phyloP scores from a whole-genome alignment of 2,329 filamentous ascomycete genomes.

The Colletotrichum sojae region DNA sequence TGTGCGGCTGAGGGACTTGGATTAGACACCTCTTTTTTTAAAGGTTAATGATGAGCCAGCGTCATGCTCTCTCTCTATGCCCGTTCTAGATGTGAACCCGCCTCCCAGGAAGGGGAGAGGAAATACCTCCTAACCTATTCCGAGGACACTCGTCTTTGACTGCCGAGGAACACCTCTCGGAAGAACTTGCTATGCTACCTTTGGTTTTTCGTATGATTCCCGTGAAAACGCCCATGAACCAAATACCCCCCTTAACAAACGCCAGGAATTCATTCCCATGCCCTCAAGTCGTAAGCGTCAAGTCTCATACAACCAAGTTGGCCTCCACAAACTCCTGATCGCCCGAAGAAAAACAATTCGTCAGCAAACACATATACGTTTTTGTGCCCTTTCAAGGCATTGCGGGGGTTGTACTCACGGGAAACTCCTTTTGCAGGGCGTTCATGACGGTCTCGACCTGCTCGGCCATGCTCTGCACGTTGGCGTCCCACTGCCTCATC shows the following conservation, averaged over 20 bases:
- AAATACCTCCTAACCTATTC: no score
- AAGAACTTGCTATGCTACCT: constrained; percentile 36
- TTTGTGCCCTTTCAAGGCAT: no score
- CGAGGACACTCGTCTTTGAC: background rate
- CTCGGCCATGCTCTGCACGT: constrained; percentile 88
- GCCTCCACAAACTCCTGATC: constrained; percentile 69
- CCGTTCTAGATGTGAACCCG: background rate
- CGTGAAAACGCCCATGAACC: constrained; percentile 30
- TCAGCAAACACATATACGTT: no score
- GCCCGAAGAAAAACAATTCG: constrained; percentile 31
- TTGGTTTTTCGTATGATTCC: constrained; percentile 16
- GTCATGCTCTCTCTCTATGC: constrained; percentile 11
- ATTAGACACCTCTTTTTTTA: constrained; percentile 52
- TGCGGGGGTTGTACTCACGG: constrained; percentile 60
- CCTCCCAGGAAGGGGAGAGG: no score
- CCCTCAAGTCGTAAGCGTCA: background rate
- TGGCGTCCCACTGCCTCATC: constrained; percentile 89
- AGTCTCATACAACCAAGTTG: constrained; percentile 60
- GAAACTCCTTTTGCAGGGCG: constrained; percentile 84
- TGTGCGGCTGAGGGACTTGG: constrained; percentile 66
- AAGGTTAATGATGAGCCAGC: constrained; percentile 4
- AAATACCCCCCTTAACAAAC: constrained; percentile 12
- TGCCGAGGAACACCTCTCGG: background rate
- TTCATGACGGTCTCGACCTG: constrained; percentile 91
- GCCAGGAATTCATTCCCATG: constrained; percentile 20